Evolutionary conservation across 2,329 filamentous ascomycete species (phyloP).

Genomic region (Venturia asperata): DNA sequence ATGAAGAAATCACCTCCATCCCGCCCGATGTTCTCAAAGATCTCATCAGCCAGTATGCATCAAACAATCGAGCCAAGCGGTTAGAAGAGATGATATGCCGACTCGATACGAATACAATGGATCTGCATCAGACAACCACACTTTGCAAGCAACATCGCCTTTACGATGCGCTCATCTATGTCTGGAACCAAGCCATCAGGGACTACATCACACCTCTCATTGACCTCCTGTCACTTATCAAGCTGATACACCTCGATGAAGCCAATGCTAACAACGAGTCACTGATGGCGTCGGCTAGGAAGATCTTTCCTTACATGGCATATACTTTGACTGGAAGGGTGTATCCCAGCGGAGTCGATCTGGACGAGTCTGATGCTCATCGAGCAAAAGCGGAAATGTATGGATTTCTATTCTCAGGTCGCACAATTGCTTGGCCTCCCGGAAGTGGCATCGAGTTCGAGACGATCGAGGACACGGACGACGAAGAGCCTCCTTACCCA

Average conservation of each 20-base stretch:
- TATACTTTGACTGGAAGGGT: slow-evolving; percentile 81
- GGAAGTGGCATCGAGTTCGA: slow-evolving; percentile 54
- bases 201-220: slow-evolving; percentile 90
- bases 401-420: slow-evolving; percentile 86
- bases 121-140: slow-evolving; percentile 85
- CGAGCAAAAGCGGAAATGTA: slow-evolving; percentile 84
- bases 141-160: slow-evolving; percentile 87
- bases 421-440: slow-evolving; percentile 66
- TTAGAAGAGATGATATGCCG: slow-evolving; percentile 93
- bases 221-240: slow-evolving; percentile 63
- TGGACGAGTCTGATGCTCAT: slow-evolving; percentile 64
- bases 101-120: slow-evolving; percentile 82
- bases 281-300: slow-evolving; percentile 66
- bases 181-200: slow-evolving; percentile 85
- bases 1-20: slow-evolving; percentile 64
- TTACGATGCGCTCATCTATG: slow-evolving; percentile 92
- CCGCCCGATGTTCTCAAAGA: slow-evolving; percentile 82
- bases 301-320: slow-evolving; percentile 90
- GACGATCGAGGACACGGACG: slow-evolving; percentile 47
- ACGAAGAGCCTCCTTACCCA: slow-evolving; percentile 67
- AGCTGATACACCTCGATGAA: slow-evolving; percentile 49
- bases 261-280: slow-evolving; percentile 53
- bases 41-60: slow-evolving; percentile 73
- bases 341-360: slow-evolving; percentile 77
- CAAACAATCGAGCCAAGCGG: slow-evolving; percentile 64